Evolutionary conservation across 176 grass and related monocot genomes (phyloP), one percentile per base, ranked within the genome.

Genomic region (Bonia amplexicaulis): DNA sequence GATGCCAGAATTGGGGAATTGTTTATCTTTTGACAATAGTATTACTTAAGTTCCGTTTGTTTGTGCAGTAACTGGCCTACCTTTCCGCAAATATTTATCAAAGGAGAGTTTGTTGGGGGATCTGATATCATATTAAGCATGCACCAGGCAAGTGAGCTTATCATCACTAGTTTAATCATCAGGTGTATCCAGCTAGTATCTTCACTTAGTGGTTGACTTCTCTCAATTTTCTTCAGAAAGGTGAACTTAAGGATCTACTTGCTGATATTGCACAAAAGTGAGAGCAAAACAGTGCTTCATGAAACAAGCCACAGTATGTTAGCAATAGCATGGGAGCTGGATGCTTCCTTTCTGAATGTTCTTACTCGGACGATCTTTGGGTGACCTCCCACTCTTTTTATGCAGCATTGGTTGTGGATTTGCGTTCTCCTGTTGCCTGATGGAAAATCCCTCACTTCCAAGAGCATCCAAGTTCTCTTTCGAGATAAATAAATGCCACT

Each of bases 31-130:
- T 48, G 4, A 51, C 6, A 42, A 47, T 63, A 82, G 87, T 2
- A 72, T 27, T 55, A 47, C 57, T 67, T 20, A 70, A 75, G 46
- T 87, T 81, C 66, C n/a, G 22, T 54, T 77, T 69, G 52, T 84
- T 48, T 65, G 13, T 85, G 86, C 79, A 94, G 97, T 67, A 91
- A 94, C 54, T 99, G 93, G 92, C 93, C 97, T 40, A 96, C 97
- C 52, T 99, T 99, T 89, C 93, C 97, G 3, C 93, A 99, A 91
- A 85, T 99, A 87, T 96, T 96, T 89, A 96, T 99, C 55, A 96
- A 99, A 29, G 92, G 96, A 80, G 93, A 99, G 62, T 99, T 99
- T 69, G 79, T 99, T 44, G 97, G 97, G 5, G 97, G 97, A 35
- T 96, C 97, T 54, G 97, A 99, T 90, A 96, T 96, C 74, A 89